Evolutionary conservation across 371 early-diverging fungal genomes (phyloP).

Genomic region (Funneliformis caledonium): DNA sequence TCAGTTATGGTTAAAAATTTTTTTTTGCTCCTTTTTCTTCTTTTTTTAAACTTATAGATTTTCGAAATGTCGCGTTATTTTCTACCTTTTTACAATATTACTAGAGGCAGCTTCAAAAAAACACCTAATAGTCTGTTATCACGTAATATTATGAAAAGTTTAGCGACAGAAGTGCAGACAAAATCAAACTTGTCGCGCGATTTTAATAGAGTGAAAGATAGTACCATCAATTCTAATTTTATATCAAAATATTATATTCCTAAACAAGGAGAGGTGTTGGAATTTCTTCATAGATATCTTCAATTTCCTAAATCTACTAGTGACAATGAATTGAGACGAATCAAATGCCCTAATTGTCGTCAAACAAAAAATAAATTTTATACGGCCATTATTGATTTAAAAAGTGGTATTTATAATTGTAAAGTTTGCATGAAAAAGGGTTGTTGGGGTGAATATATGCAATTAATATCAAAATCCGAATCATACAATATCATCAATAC

Average conservation of each 20-base stretch:
- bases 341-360: conserved; percentile 58
- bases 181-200: neutral
- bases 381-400: conserved; percentile 48
- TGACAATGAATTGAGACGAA: conserved; percentile 44
- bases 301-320: conserved; percentile 50
- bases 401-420: conserved; percentile 52
- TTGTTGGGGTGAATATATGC: conserved; percentile 40
- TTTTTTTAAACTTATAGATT: neutral
- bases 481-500: conserved; percentile 22
- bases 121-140: neutral
- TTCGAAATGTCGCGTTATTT: neutral
- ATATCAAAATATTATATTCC: conserved; percentile 40
- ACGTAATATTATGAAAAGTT: neutral
- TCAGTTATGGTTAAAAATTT: no score
- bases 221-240: neutral
- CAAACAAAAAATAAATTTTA: conserved; percentile 48
- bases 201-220: neutral
- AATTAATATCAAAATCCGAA: conserved; percentile 39
- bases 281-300: conserved; percentile 49
- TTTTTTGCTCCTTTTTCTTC: no score
- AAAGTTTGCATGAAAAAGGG: conserved; percentile 45
- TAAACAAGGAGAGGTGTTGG: conserved; percentile 45
- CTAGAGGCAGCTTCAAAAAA: neutral
- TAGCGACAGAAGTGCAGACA: neutral
- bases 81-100: neutral